Conservation (phyloP, 225 moss, liverwort and hornwort species). For the Bryum argenteum region DNA sequence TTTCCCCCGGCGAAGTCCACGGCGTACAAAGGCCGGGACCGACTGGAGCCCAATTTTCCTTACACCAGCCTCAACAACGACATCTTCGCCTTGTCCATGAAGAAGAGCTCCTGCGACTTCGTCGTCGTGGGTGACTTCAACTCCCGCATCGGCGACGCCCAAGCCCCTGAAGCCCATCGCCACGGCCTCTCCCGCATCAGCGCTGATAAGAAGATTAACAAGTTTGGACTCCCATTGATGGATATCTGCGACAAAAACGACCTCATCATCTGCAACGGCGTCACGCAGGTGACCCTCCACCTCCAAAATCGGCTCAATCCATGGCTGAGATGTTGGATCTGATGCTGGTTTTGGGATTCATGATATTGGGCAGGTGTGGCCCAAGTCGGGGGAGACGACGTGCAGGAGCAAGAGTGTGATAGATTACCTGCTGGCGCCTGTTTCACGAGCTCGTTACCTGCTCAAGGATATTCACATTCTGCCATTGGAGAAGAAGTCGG, state of each 20-base stretch:
- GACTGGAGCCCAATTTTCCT: slow-evolving; percentile 44
- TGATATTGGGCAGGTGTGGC: slow-evolving; percentile 47
- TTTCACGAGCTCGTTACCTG: slow-evolving; percentile 48
- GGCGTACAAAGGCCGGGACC: slow-evolving; percentile 45
- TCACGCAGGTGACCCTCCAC: slow-evolving; percentile 39
- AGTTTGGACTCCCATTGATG: slow-evolving; percentile 47
- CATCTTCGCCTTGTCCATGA: slow-evolving; percentile 29
- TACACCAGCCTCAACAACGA: slow-evolving; percentile 43
- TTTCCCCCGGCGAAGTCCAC: slow-evolving; percentile 48
- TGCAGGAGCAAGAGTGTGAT: slow-evolving; percentile 59
- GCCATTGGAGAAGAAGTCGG: slow-evolving; percentile 54
- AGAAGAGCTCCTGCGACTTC: slow-evolving; percentile 26
- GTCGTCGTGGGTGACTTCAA: slow-evolving; percentile 63
- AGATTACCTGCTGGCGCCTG: slow-evolving; percentile 53
- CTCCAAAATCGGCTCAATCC: too few relatives aligned
- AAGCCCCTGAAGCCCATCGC: slow-evolving; percentile 51
- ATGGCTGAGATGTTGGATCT: too few relatives aligned
- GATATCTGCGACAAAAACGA: slow-evolving; percentile 47
- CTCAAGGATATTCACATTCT: slow-evolving; percentile 55
- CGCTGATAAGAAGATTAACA: slow-evolving; percentile 53
- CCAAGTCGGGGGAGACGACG: slow-evolving; percentile 55
- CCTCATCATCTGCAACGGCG: slow-evolving; percentile 57
- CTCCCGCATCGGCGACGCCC: slow-evolving; percentile 48
- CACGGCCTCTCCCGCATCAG: slow-evolving; percentile 43
- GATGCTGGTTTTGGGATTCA: too few relatives aligned